These are phyloP conservation scores for Leishmania guyanensis DNA, from an alignment of 208 protist species.

Conservation along the genomic window DNA sequence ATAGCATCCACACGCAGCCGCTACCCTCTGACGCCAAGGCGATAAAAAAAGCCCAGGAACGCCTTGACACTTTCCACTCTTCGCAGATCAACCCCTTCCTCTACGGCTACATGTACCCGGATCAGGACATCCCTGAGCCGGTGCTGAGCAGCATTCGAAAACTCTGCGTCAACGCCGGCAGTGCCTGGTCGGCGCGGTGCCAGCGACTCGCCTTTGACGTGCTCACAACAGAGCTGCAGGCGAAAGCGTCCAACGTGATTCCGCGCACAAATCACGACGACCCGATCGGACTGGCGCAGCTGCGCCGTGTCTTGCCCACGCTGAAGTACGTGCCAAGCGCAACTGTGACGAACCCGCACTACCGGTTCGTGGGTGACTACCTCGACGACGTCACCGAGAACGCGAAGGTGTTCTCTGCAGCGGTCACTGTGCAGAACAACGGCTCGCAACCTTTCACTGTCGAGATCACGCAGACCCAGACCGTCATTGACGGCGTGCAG, in stretches of 20 bases:
- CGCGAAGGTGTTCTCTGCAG: slow-evolving; percentile 41
- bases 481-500: slow-evolving; percentile 67
- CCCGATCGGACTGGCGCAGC: slow-evolving; percentile 53
- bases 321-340: slow-evolving; percentile 64
- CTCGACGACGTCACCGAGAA: slow-evolving; percentile 34
- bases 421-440: slow-evolving; percentile 62
- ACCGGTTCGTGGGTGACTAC: slow-evolving; percentile 55
- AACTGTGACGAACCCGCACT: slow-evolving; percentile 52
- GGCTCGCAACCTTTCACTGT: slow-evolving; percentile 47
- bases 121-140: slow-evolving; percentile 49
- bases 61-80: slow-evolving; percentile 62
- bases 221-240: slow-evolving; percentile 64
- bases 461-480: slow-evolving; percentile 69
- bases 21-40: slow-evolving; percentile 48
- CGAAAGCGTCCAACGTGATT: slow-evolving; percentile 45
- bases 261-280: slow-evolving; percentile 64
- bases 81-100: slow-evolving; percentile 76
- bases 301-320: slow-evolving; percentile 62
- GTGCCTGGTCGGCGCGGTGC: slow-evolving; percentile 66
- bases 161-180: slow-evolving; percentile 57
- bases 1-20: slow-evolving; percentile 71
- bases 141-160: slow-evolving; percentile 59
- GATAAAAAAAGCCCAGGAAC: slow-evolving; percentile 66
- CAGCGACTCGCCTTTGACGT: slow-evolving; percentile 73
- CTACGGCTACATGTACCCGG: slow-evolving; percentile 72